These are phyloP conservation scores for Talaromyces albobiverticillius DNA, from an alignment of 2,329 filamentous ascomycete species.

Conservation along the genomic window DNA sequence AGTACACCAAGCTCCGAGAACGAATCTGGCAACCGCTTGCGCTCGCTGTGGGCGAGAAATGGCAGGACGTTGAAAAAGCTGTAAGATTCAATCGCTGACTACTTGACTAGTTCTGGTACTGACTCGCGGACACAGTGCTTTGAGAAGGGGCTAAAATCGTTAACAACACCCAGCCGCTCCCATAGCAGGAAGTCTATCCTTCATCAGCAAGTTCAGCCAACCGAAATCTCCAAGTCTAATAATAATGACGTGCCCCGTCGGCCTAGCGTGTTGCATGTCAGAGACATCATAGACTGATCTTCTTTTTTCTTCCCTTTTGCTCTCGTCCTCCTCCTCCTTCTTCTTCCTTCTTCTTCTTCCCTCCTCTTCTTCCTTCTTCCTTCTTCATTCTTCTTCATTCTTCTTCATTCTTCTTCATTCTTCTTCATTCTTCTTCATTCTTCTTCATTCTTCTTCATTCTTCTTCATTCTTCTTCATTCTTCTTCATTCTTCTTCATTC, in stretches of 20 bases:
- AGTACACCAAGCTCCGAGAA: constrained; percentile 75
- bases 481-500: background rate
- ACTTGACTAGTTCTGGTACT: background rate
- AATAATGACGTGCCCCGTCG: constrained; percentile 8
- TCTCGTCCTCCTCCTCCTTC: too few species aligned
- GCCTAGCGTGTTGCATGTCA: constrained; percentile 10
- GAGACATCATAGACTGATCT: constrained; percentile 11
- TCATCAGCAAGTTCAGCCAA: constrained; percentile 15
- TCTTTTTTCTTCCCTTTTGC: background rate
- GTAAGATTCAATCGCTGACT: constrained; percentile 49
- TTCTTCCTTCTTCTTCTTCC: background rate
- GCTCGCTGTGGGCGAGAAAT: constrained; percentile 55
- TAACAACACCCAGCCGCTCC: constrained; percentile 10
- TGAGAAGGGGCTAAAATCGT: constrained; percentile 19
- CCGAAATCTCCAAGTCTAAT: constrained; percentile 3
- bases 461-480: background rate
- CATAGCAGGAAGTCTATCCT: constrained; percentile 15
- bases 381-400: too few species aligned
- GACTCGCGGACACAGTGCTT: constrained; percentile 20
- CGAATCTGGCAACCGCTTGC: constrained; percentile 80
- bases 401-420: background rate
- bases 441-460: background rate
- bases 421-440: background rate
- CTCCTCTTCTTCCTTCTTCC: too few species aligned
- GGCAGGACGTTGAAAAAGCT: constrained; percentile 75